A percentile compares a stretch with the other conserved stretches of the same genome.
Conservation (phyloP, 2,329 filamentous ascomycete genomes). For the Colletotrichum sp. region DNA sequence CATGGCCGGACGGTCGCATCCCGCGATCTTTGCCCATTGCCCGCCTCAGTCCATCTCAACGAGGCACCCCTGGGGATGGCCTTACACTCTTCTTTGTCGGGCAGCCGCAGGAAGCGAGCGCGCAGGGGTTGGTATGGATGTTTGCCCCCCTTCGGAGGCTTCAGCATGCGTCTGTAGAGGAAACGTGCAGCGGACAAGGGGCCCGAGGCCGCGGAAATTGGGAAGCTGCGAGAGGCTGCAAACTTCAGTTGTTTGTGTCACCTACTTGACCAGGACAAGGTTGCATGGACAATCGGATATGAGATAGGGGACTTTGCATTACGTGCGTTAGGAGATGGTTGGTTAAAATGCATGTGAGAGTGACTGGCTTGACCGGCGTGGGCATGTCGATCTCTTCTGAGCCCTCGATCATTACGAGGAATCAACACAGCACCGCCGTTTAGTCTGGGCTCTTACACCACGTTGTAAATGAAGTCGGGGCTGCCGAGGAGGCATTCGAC, state of each 20-base stretch:
- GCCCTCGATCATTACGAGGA: neutral
- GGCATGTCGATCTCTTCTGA: neutral
- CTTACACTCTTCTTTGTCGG: neutral
- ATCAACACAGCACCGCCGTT: neutral
- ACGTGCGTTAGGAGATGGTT: neutral
- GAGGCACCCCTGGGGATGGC: neutral
- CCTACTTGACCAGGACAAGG: neutral
- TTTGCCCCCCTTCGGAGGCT: neutral
- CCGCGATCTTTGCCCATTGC: neutral
- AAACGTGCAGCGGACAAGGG: neutral
- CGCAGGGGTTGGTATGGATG: neutral
- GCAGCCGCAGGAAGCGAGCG: neutral
- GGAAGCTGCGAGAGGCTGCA: neutral
- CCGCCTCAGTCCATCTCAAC: neutral
- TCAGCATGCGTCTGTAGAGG: neutral
- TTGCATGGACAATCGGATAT: neutral
- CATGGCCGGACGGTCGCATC: neutral
- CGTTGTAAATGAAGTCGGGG: neutral
- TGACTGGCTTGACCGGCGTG: too few species aligned
- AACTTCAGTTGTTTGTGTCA: neutral
- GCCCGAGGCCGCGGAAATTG: neutral
- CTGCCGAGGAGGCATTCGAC: neutral
- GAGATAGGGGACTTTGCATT: neutral
- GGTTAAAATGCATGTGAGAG: neutral
- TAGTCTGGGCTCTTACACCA: neutral